Percentiles rank a stretch among this genome's conserved stretches.
Conservation (phyloP, 257 asterid genomes). For the Fraxinus excelsior region DNA sequence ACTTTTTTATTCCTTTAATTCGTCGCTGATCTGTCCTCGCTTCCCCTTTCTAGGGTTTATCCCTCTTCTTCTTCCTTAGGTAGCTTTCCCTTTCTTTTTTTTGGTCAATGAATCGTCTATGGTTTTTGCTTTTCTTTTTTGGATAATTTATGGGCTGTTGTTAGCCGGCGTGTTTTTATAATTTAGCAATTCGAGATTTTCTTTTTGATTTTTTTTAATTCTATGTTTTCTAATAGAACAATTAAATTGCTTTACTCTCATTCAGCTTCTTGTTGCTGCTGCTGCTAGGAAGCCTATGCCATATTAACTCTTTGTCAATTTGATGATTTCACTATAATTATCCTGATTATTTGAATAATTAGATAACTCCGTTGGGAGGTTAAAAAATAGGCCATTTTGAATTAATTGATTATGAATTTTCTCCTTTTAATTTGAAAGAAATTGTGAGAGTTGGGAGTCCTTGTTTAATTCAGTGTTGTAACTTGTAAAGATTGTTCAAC, state of each 20-base stretch:
- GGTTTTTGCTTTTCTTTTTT: neutral
- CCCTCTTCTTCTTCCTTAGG: conserved; percentile 28
- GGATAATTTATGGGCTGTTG: neutral
- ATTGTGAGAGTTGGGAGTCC: neutral
- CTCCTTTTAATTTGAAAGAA: too few species aligned
- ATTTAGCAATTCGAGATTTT: neutral
- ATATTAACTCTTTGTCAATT: neutral
- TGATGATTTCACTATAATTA: neutral
- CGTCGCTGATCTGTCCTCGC: conserved; percentile 20
- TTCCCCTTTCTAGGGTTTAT: conserved; percentile 36
- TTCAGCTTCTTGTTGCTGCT: neutral
- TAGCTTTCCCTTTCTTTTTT: conserved; percentile 25
- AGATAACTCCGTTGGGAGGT: too few species aligned
- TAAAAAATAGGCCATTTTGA: too few species aligned
- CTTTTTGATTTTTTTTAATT: neutral
- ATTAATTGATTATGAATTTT: conserved; percentile 1
- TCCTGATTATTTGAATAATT: neutral
- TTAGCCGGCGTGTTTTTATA: neutral
- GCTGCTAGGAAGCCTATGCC: neutral
- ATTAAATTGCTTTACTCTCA: neutral
- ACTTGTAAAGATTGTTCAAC: conserved; percentile 1
- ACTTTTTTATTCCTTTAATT: conserved; percentile 14
- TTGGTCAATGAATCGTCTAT: neutral
- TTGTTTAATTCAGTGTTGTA: conserved; percentile 10
- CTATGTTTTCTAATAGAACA: neutral